Evolutionary conservation across 2,329 filamentous ascomycete genomes (phyloP).

Genomic region (Colletotrichum sansevieriae): DNA sequence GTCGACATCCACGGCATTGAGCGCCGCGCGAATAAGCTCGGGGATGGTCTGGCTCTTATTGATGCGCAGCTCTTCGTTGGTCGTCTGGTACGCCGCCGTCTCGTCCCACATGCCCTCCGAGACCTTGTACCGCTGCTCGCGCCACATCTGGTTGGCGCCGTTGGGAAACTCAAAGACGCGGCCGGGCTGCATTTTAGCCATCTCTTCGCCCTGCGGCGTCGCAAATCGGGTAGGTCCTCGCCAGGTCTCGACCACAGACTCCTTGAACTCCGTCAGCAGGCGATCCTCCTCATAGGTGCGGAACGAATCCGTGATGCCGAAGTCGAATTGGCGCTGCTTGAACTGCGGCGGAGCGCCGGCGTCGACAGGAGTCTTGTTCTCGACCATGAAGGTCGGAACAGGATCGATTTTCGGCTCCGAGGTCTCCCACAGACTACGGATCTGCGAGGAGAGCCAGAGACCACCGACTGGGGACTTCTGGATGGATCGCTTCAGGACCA

Average conservation of each 20-base stretch:
- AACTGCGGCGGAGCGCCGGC: slow-evolving; percentile 84
- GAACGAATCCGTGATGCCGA: slow-evolving; percentile 77
- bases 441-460: slow-evolving; percentile 89
- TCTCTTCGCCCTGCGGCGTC: slow-evolving; percentile 79
- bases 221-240: slow-evolving; percentile 79
- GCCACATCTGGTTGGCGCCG: slow-evolving; percentile 95
- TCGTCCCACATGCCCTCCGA: slow-evolving; percentile 94
- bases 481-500: slow-evolving; percentile 91
- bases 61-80: slow-evolving; percentile 55
- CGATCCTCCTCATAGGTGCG: slow-evolving; percentile 90
- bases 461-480: slow-evolving; percentile 88
- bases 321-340: slow-evolving; percentile 77
- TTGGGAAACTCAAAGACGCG: slow-evolving; percentile 97
- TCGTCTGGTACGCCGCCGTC: slow-evolving; percentile 73
- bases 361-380: slow-evolving; percentile 89
- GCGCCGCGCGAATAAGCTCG: slow-evolving; percentile 81
- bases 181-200: slow-evolving; percentile 78
- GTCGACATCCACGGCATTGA: slow-evolving; percentile 89
- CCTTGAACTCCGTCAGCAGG: slow-evolving; percentile 95
- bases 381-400: slow-evolving; percentile 87
- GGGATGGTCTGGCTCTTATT: slow-evolving; percentile 85
- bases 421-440: slow-evolving; percentile 82
- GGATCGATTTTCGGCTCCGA: slow-evolving; percentile 79
- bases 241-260: slow-evolving; percentile 96
- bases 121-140: slow-evolving; percentile 86